Conservation (phyloP, 2,329 filamentous ascomycete genomes). For the Zymoseptoria tritici region DNA sequence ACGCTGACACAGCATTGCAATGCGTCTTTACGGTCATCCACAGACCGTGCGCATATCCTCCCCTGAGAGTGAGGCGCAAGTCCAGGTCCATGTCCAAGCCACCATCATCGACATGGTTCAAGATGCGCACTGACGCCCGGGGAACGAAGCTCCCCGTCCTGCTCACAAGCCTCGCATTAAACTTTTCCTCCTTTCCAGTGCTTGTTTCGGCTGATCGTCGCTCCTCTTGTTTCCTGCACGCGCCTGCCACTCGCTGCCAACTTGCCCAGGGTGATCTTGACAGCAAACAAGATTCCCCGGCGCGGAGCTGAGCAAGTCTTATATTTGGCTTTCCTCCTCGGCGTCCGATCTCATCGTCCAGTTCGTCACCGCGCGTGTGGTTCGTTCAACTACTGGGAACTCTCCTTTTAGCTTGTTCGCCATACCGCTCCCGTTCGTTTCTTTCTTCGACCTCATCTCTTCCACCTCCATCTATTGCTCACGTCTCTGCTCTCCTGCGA, state of each 20-base stretch:
- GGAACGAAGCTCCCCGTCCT: not conserved
- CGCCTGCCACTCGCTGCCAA: not conserved
- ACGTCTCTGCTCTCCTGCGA: not conserved
- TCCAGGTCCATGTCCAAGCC: not conserved
- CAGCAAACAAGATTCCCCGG: not conserved
- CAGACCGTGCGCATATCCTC: too few relatives aligned
- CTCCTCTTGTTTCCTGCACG: not conserved
- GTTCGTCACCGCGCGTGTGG: not conserved
- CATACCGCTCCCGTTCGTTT: not conserved
- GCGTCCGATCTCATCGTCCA: not conserved
- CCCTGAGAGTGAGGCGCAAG: too few relatives aligned
- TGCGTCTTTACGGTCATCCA: too few relatives aligned
- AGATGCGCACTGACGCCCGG: not conserved
- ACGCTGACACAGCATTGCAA: too few relatives aligned
- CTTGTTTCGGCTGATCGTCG: not conserved
- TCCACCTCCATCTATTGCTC: not conserved
- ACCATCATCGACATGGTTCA: not conserved
- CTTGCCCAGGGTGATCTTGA: not conserved
- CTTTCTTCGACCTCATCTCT: not conserved
- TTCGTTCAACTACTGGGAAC: not conserved
- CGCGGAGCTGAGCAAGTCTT: not conserved
- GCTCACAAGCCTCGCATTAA: not conserved
- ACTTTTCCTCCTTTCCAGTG: not conserved
- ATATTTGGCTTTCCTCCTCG: not conserved
- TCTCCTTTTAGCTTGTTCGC: not conserved